Percentiles rank a stretch among this genome's conserved stretches.
Evolutionary conservation across 331 rosid species (phyloP).

Genomic region (Malus hybrid): DNA sequence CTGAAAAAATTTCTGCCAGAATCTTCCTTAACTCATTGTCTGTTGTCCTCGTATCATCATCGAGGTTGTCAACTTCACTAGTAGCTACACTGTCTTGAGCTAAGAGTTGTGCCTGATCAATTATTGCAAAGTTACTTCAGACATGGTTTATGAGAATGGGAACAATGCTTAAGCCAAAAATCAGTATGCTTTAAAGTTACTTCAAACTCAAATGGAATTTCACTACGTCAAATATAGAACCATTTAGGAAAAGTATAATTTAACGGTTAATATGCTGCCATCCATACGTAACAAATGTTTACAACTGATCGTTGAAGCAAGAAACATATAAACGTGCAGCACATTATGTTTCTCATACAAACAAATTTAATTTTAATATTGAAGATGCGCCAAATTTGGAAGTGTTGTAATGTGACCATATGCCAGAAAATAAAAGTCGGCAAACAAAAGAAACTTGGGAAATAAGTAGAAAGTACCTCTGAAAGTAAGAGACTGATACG

Average conservation of each 20-base stretch:
- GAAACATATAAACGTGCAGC: not conserved
- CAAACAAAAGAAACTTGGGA: not conserved
- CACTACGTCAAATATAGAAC: not conserved
- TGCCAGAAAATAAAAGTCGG: not conserved
- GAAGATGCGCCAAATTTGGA: not conserved
- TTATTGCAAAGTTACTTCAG: not conserved
- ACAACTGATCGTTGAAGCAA: not conserved
- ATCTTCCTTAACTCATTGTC: conserved; percentile 61
- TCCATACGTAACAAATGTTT: not conserved
- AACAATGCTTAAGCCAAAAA: not conserved
- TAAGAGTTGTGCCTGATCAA: conserved; percentile 59
- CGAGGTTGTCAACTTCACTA: conserved; percentile 25
- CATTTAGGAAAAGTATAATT: not conserved
- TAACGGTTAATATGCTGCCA: not conserved
- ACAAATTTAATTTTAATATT: not conserved
- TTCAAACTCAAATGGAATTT: not conserved
- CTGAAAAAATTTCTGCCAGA: conserved; percentile 48
- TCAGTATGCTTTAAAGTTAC: not conserved
- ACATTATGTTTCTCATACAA: not conserved
- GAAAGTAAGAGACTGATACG: conserved; percentile 48
- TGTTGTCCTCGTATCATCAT: conserved; percentile 20
- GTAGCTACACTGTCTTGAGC: conserved; percentile 29
- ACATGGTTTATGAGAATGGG: not conserved
- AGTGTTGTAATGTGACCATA: not conserved
- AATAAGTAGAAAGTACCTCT: conserved; percentile 46